A percentile compares a stretch with the other conserved stretches of the same genome.
These are phyloP conservation scores for Mucor racemosus DNA, from an alignment of 371 early-diverging fungal species.

Conservation along the genomic window DNA sequence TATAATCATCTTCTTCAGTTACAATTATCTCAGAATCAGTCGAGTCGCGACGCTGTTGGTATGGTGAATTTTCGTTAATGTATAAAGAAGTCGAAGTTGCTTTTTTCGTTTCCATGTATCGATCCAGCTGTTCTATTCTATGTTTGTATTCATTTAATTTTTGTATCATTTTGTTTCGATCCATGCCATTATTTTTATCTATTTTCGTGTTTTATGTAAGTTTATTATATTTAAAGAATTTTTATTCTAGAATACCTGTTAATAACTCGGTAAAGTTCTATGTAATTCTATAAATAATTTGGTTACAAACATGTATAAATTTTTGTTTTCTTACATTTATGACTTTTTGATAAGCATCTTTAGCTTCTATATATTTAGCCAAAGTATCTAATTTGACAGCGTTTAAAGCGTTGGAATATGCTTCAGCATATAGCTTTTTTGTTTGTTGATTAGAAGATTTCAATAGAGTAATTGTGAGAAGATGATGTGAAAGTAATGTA, in stretches of 20 bases:
- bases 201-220: neutral
- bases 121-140: slow-evolving; percentile 44
- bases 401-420: slow-evolving; percentile 50
- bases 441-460: slow-evolving; percentile 22
- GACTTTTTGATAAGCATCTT: slow-evolving; percentile 49
- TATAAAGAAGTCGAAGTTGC: slow-evolving; percentile 19
- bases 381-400: slow-evolving; percentile 57
- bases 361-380: slow-evolving; percentile 53
- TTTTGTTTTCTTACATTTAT: slow-evolving; percentile 44
- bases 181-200: slow-evolving; percentile 19
- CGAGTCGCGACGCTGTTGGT: slow-evolving; percentile 33
- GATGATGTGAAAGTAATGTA: neutral
- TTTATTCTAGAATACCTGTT: slow-evolving; percentile 6
- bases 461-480: slow-evolving; percentile 5
- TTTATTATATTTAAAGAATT: neutral
- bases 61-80: slow-evolving; percentile 30
- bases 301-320: neutral
- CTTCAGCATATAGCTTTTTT: slow-evolving; percentile 45
- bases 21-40: slow-evolving; percentile 26
- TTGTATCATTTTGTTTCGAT: slow-evolving; percentile 36
- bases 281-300: neutral
- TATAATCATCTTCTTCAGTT: slow-evolving; percentile 32
- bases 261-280: slow-evolving; percentile 29
- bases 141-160: slow-evolving; percentile 47
- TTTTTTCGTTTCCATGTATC: slow-evolving; percentile 25